These are phyloP conservation scores for Alternaria brassicicola DNA, from an alignment of 2,329 filamentous ascomycete genomes.

Conservation along the genomic window DNA sequence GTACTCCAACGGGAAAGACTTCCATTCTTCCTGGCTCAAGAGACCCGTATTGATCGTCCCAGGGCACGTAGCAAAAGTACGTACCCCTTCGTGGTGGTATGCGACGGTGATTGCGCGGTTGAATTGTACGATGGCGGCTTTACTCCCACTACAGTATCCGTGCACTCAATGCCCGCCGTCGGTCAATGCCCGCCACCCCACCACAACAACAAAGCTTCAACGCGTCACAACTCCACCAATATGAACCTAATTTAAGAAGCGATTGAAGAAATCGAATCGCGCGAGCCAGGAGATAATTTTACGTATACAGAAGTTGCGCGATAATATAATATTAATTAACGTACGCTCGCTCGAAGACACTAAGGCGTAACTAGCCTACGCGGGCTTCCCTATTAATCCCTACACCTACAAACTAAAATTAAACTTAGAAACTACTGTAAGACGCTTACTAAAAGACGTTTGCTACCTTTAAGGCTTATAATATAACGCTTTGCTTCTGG, in stretches of 20 bases:
- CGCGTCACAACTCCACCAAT: no score
- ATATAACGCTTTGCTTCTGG: neutral
- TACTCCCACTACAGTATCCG: slow-evolving; percentile 17
- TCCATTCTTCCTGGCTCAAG: slow-evolving; percentile 42
- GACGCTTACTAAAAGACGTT: slow-evolving; percentile 9
- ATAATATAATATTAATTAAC: no score
- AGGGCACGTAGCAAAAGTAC: slow-evolving; percentile 50
- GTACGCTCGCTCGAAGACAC: no score
- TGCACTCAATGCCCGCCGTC: neutral
- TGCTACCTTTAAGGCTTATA: slow-evolving; percentile 14
- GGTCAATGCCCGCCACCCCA: neutral
- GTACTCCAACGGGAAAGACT: slow-evolving; percentile 39
- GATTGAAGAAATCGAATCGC: no score
- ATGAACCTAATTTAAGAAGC: no score
- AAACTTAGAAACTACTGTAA: slow-evolving; percentile 29
- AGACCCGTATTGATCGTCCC: slow-evolving; percentile 49
- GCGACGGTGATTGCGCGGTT: slow-evolving; percentile 47
- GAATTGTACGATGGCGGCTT: slow-evolving; percentile 50
- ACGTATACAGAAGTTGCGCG: no score
- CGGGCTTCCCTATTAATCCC: no score
- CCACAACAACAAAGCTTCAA: no score
- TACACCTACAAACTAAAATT: slow-evolving; percentile 9
- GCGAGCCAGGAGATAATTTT: no score
- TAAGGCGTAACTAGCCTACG: no score
- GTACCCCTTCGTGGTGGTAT: slow-evolving; percentile 46